Percentiles rank a stretch among this genome's conserved stretches.
Conservation (phyloP, 176 grass and related monocot genomes). For the Ampelocalamus luodianensis region DNA sequence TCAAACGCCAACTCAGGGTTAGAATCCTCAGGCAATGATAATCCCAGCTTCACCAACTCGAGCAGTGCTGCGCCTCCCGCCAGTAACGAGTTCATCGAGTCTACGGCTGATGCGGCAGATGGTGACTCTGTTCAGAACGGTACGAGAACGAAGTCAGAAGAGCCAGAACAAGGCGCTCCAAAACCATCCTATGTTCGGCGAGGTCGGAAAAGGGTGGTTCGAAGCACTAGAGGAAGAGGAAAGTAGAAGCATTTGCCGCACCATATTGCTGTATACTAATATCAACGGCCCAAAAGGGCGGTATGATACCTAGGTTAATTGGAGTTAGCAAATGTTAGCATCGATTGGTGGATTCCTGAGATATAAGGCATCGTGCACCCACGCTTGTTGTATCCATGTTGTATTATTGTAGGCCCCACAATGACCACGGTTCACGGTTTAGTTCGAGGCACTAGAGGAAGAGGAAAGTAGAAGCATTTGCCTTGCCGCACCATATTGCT, state of each 20-base stretch:
- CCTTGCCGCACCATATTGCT: slow-evolving; percentile 34
- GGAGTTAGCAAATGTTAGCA: slow-evolving; percentile 24
- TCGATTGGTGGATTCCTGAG: slow-evolving; percentile 34
- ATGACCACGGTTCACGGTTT: slow-evolving; percentile 15
- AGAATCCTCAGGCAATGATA: slow-evolving; percentile 59
- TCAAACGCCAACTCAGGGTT: slow-evolving; percentile 64
- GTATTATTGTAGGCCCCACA: slow-evolving; percentile 40
- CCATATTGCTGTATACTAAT: slow-evolving; percentile 50
- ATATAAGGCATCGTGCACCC: slow-evolving; percentile 1
- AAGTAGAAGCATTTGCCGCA: slow-evolving; percentile 26
- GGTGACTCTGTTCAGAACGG: slow-evolving; percentile 44
- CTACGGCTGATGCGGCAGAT: slow-evolving; percentile 3
- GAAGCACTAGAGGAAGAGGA: slow-evolving; percentile 49
- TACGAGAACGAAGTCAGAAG: slow-evolving; percentile 26
- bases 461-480: slow-evolving; percentile 31
- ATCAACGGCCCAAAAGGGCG: slow-evolving; percentile 48
- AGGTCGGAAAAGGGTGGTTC: slow-evolving; percentile 56
- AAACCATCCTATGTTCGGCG: slow-evolving; percentile 26
- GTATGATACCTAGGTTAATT: slow-evolving; percentile 47
- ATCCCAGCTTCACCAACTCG: slow-evolving; percentile 60
- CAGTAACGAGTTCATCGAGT: not conserved
- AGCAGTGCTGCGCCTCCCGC: slow-evolving; percentile 33
- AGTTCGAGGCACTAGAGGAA: slow-evolving; percentile 49
- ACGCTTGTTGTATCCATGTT: slow-evolving; percentile 47
- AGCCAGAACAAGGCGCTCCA: slow-evolving; percentile 11